A percentile compares a stretch with the other conserved stretches of the same genome.
These are phyloP conservation scores for Rhizophagus clarus DNA, from an alignment of 192 early-diverging fungal genomes.

Conservation along the genomic window DNA sequence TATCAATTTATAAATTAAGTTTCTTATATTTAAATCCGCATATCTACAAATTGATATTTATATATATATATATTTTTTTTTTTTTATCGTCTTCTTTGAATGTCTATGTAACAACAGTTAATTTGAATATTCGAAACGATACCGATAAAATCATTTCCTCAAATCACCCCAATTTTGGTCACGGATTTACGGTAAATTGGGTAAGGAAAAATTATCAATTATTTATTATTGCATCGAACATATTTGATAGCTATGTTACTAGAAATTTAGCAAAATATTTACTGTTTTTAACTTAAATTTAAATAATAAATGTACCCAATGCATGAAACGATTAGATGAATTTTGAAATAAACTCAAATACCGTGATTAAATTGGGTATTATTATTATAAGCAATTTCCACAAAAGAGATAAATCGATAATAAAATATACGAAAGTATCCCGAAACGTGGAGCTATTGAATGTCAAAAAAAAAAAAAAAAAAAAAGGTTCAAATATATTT, in stretches of 20 bases:
- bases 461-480: background rate
- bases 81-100: too few species aligned
- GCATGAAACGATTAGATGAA: background rate
- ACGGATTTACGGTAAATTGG: background rate
- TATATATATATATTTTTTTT: too few species aligned
- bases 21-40: too few species aligned
- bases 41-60: too few species aligned
- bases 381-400: constrained; percentile 2
- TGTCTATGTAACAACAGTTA: too few species aligned
- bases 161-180: too few species aligned
- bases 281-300: background rate
- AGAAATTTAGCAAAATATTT: background rate
- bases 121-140: too few species aligned
- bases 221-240: too few species aligned
- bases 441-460: background rate
- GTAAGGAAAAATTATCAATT: background rate
- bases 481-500: background rate
- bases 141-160: too few species aligned
- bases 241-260: too few species aligned
- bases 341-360: background rate
- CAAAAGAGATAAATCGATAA: constrained; percentile 13
- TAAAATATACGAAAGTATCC: background rate
- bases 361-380: constrained; percentile 11
- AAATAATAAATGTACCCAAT: constrained; percentile 5
- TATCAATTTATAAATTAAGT: background rate